phyloP scores from a whole-genome alignment of 1,284 basidiomycete genomes.

The Chalciporus piperatoides region DNA sequence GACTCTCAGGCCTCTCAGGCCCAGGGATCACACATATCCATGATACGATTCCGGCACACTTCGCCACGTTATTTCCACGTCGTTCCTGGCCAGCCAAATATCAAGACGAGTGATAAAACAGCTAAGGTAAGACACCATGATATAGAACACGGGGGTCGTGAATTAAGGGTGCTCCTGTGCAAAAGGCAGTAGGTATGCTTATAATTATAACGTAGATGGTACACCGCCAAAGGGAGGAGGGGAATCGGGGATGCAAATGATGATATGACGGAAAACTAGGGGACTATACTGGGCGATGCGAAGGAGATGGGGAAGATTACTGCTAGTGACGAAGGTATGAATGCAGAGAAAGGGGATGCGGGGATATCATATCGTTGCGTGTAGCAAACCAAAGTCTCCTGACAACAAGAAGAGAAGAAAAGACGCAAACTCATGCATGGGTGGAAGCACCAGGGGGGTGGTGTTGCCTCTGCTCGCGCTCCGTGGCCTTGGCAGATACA shows the following conservation, averaged over 20 bases:
- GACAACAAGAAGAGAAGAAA: constrained; percentile 8
- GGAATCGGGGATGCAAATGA: constrained; percentile 28
- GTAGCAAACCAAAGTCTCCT: constrained; percentile 21
- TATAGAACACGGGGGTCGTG: constrained; percentile 23
- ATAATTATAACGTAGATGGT: constrained; percentile 37
- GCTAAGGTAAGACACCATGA: constrained; percentile 19
- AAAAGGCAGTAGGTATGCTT: constrained; percentile 34
- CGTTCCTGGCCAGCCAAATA: background rate
- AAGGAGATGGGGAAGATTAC: constrained; percentile 30
- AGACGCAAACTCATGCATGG: constrained; percentile 29
- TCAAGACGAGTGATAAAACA: constrained; percentile 10
- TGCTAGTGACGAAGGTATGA: constrained; percentile 32
- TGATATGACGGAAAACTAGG: constrained; percentile 23
- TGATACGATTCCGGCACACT: background rate
- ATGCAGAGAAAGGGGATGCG: constrained; percentile 22
- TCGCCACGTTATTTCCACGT: background rate
- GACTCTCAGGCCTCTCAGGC: background rate
- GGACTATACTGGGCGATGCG: constrained; percentile 31
- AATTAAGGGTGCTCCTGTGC: constrained; percentile 35
- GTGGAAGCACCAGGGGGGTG: constrained; percentile 26
- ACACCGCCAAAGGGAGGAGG: constrained; percentile 25
- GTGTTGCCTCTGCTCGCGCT: constrained; percentile 44
- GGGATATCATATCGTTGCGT: constrained; percentile 30
- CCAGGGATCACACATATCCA: background rate
- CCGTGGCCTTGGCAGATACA: constrained; percentile 71